Base-by-base conservation (phyloP, 2,329 filamentous ascomycete genomes). In the Penicillium sp. region DNA sequence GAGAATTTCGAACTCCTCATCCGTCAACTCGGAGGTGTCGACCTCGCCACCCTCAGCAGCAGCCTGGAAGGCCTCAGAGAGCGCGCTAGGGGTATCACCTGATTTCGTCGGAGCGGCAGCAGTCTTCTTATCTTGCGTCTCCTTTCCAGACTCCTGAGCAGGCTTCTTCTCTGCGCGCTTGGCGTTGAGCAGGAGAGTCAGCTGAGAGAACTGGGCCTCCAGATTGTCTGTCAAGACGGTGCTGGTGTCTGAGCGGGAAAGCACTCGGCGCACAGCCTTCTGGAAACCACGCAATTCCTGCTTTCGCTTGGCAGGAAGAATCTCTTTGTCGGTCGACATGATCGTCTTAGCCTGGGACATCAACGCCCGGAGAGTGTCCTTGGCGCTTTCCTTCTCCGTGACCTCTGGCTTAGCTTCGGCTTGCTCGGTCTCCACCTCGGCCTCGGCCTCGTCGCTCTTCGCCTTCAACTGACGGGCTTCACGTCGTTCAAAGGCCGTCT, bases 231-330 rank as follows among this genome's bases (percentile, higher is more conserved):
- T 66, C 25, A 71, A 64, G 25, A 75, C 67, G 9, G 66, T 72
- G 51, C 66, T 68, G 33, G 70, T 68, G 13, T 69, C 58, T 49
- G 79, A 74, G 47, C 78, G 76, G 45, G 77, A 74, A 41, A 91
- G 75, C 39, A 85, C 79, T 39, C 78, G 76, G 60, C 81, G 81
- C 39, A 87, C 77, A 26, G 79, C 75, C 58, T 79, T 78, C 51
- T 85, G 75, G 71, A 94, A 87, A n/a, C 77, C 72, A 43, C 89
- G 85, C 46, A 94, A 76, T 46, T 84, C 79, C 63, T 85, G 82
- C 75, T 91, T 93, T 64, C 85, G 82, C 65, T 84, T 85, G 46
- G 81, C 86, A 29, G 79, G 78, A 32, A 90, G 72, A 24, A 65
- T 54, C 4, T 75, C 69, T 51, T 76, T 72, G 50, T 79, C 66